A percentile compares a stretch with the other conserved stretches of the same genome.
These are phyloP conservation scores for Pichia sp. DNA, from an alignment of 1,139 yeast genomes.

Conservation along the genomic window DNA sequence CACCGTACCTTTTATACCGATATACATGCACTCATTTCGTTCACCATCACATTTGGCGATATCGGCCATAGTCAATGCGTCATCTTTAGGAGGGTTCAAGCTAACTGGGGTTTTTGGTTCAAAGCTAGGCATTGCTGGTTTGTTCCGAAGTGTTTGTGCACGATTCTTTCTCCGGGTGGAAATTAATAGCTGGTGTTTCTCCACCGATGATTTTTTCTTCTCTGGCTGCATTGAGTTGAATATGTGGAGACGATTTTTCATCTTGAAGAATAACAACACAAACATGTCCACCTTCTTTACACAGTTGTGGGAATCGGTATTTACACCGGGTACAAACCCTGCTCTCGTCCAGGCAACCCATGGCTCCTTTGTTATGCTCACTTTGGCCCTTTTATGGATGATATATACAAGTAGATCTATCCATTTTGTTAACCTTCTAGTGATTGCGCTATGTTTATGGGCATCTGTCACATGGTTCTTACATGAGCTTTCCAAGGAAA, in stretches of 20 bases:
- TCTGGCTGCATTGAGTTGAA: too few species aligned
- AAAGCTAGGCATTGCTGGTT: constrained; percentile 15
- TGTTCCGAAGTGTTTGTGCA: too few species aligned
- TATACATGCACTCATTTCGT: constrained; percentile 33
- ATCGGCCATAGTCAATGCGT: constrained; percentile 14
- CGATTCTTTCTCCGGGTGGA: too few species aligned
- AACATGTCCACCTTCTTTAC: constrained; percentile 38
- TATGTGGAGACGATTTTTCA: too few species aligned
- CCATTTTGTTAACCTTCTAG: constrained; percentile 69
- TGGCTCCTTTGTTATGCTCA: constrained; percentile 49
- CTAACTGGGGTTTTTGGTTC: constrained; percentile 44
- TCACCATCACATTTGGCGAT: constrained; percentile 10
- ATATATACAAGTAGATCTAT: constrained; percentile 58
- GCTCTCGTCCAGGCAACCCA: constrained; percentile 79
- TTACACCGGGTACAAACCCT: constrained; percentile 93
- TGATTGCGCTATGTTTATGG: constrained; percentile 68
- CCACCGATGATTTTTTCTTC: background rate
- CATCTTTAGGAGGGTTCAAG: constrained; percentile 39
- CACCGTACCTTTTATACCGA: constrained; percentile 66
- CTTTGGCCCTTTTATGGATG: constrained; percentile 45
- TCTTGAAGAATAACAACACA: background rate
- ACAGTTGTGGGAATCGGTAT: constrained; percentile 83
- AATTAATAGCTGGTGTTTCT: too few species aligned
- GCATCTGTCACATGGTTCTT: constrained; percentile 84
- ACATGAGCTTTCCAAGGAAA: constrained; percentile 50